phyloP scores from a whole-genome alignment of 1,139 yeast species.

The Kodamaea plutei region DNA sequence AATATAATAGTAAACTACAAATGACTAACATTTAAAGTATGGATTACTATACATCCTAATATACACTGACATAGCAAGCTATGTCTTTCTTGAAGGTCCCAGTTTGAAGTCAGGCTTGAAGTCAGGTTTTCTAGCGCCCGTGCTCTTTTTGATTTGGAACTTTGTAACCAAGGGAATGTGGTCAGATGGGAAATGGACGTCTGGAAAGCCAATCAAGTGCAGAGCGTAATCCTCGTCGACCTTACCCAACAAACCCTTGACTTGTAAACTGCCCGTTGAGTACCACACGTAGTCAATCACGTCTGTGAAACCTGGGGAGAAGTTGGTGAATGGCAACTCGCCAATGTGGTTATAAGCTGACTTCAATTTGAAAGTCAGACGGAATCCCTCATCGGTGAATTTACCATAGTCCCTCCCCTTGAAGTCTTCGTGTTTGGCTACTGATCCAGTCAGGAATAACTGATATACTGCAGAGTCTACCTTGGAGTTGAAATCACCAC shows the following conservation, averaged over 20 bases:
- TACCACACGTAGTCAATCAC: conserved; percentile 96
- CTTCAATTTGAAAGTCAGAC: conserved; percentile 74
- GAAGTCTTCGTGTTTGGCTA: conserved; percentile 72
- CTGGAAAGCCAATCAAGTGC: conserved; percentile 87
- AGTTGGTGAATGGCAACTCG: conserved; percentile 91
- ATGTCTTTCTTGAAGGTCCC: conserved; percentile 50
- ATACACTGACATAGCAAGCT: conserved; percentile 7
- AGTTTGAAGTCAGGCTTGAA: conserved; percentile 52
- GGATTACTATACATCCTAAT: conserved; percentile 8
- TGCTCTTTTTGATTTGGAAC: conserved; percentile 61
- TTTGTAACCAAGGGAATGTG: conserved; percentile 81
- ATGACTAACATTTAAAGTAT: conserved; percentile 1
- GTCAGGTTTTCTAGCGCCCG: conserved; percentile 32
- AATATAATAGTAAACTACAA: too few relatives aligned
- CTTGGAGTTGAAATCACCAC: conserved; percentile 96
- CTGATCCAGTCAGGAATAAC: conserved; percentile 74
- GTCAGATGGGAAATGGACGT: conserved; percentile 91
- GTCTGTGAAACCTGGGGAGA: conserved; percentile 88
- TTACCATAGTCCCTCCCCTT: conserved; percentile 87
- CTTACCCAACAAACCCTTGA: conserved; percentile 81
- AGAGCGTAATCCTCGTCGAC: conserved; percentile 74
- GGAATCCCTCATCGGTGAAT: conserved; percentile 85
- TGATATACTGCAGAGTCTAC: conserved; percentile 89
- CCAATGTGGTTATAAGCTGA: conserved; percentile 83
- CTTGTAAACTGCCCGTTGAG: conserved; percentile 71